Evolutionary conservation across 2,329 filamentous ascomycete species (phyloP), one percentile per base, ranked within the genome.

Genomic region (Colletotrichum musicola): DNA sequence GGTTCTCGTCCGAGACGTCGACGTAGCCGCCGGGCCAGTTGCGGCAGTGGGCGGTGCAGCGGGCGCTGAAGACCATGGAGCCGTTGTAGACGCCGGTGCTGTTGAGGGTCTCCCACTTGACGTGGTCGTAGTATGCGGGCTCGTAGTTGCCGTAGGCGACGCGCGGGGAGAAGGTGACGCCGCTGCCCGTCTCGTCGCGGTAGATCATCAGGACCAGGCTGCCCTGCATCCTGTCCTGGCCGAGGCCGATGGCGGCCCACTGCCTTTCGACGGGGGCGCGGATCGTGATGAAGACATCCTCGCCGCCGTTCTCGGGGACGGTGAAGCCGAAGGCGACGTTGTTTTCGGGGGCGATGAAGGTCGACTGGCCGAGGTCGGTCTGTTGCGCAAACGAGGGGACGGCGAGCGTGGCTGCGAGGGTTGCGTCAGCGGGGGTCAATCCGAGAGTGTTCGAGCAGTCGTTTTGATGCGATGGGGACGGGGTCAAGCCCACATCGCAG

Each of bases 141-240:
- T 90, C 88, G 71, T 81, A 82, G 71, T 88, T 79, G 51, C 82
- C 84, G 59, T 80, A 78, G 42, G 82, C 79, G 38, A 85, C 74
- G 58, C 88, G 86, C 2, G 87, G 85, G 27, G 86, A 89, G 64
- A 90, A 80, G 27, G 86, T 89, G 64, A 89, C 81, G 71, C 86
- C 85, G 60, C 81, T 76, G 61, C 80, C 81, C 6, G 78, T 78
- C 4, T 77, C 75, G 64, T 83, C 83, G 53, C 80, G 77, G 77
- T 90, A 89, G n/a, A 84, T 77, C 73, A 89, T 81, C 51, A 89
- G 81, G 65, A 87, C 84, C 25, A 89, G 79, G 7, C 86, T 80
- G 57, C 84, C 81, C 3, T 80, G 77, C 83, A 88, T 88, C 72
- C 83, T 81, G 54, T 81, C 72, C 64, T 80, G 82, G 53, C 88